phyloP scores from a whole-genome alignment of 805 yeast species.

The Saccharomycopsis fermentans region DNA sequence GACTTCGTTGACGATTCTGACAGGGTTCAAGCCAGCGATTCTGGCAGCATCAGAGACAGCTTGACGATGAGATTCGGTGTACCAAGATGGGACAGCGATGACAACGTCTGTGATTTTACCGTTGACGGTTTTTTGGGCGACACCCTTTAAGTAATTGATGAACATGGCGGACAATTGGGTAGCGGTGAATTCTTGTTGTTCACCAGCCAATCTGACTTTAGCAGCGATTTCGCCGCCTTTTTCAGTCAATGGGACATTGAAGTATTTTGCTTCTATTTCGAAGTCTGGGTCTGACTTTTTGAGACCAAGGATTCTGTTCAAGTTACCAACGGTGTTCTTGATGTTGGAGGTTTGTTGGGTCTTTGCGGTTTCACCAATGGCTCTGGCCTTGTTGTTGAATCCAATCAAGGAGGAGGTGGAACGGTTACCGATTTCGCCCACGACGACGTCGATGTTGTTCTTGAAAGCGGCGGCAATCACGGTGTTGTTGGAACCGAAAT shows the following conservation, averaged over 20 bases:
- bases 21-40: slow-evolving; percentile 96
- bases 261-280: slow-evolving; percentile 60
- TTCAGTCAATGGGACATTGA: slow-evolving; percentile 60
- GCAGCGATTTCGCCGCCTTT: slow-evolving; percentile 71
- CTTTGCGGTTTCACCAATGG: slow-evolving; percentile 92
- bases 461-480: slow-evolving; percentile 95
- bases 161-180: slow-evolving; percentile 93
- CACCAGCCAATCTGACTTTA: slow-evolving; percentile 75
- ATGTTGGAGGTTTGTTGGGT: slow-evolving; percentile 93
- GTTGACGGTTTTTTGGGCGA: slow-evolving; percentile 73
- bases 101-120: slow-evolving; percentile 77
- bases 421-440: slow-evolving; percentile 97
- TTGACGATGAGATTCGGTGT: slow-evolving; percentile 92
- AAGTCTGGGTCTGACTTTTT: slow-evolving; percentile 66
- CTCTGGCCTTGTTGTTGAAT: slow-evolving; percentile 81
- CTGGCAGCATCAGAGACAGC: slow-evolving; percentile 91
- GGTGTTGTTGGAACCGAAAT: slow-evolving; percentile 90
- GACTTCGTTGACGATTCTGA: slow-evolving; percentile 92
- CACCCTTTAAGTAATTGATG: slow-evolving; percentile 79
- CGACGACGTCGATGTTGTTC: slow-evolving; percentile 97
- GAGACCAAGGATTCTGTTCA: slow-evolving; percentile 88
- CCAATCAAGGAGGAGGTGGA: slow-evolving; percentile 90
- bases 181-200: slow-evolving; percentile 68
- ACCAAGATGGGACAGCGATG: slow-evolving; percentile 95
- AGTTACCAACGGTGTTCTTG: slow-evolving; percentile 90